Conservation (phyloP, 2,329 filamentous ascomycete genomes). For the Lithohypha guttulata region DNA sequence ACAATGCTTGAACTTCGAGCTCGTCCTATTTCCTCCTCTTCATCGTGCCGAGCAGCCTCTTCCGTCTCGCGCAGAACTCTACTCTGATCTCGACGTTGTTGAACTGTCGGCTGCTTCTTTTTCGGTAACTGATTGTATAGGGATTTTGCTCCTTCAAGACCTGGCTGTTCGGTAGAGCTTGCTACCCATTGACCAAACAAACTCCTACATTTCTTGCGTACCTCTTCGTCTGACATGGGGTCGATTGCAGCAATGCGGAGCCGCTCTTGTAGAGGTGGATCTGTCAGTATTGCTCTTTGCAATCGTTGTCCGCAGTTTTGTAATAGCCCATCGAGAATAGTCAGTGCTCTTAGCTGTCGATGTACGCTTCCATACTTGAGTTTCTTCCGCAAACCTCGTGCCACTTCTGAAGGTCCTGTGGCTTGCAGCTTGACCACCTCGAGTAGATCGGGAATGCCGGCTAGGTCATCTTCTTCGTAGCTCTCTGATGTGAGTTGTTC, state of each 20-base stretch:
- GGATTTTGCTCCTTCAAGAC: slow-evolving; percentile 66
- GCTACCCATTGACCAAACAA: slow-evolving; percentile 76
- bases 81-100: slow-evolving; percentile 62
- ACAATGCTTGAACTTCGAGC: slow-evolving; percentile 11
- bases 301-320: slow-evolving; percentile 87
- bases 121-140: slow-evolving; percentile 63
- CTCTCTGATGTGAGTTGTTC: slow-evolving; percentile 82
- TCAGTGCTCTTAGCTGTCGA: slow-evolving; percentile 77
- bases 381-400: slow-evolving; percentile 89
- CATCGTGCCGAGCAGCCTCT: slow-evolving; percentile 53
- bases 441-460: slow-evolving; percentile 85
- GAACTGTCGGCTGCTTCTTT: slow-evolving; percentile 46
- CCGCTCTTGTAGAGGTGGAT: slow-evolving; percentile 84
- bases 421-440: slow-evolving; percentile 86
- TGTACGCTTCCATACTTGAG: slow-evolving; percentile 97
- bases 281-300: slow-evolving; percentile 66
- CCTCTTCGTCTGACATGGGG: slow-evolving; percentile 68
- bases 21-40: slow-evolving; percentile 32
- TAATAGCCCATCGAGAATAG: slow-evolving; percentile 82
- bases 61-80: slow-evolving; percentile 75
- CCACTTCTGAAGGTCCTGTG: slow-evolving; percentile 77
- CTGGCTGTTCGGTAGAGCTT: slow-evolving; percentile 69
- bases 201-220: slow-evolving; percentile 78
- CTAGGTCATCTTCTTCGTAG: slow-evolving; percentile 81
- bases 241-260: slow-evolving; percentile 80